Evolutionary conservation across 164 flowering plant genomes (phyloP), one percentile per base, ranked within the genome.

Genomic region (Magnolia kwangsiensis): DNA sequence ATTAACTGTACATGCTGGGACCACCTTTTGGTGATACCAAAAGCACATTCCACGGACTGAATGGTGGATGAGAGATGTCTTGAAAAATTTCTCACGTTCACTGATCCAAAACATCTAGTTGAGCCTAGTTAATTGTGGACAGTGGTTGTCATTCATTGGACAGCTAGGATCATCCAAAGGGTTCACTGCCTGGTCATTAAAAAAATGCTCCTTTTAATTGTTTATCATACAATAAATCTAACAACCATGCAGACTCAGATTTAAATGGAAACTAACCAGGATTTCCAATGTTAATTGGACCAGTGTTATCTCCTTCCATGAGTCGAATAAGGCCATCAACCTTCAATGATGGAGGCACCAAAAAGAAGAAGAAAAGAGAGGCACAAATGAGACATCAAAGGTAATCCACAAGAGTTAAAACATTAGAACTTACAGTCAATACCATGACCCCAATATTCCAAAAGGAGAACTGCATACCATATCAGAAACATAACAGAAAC

Each of bases 321-420:
- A 91, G 91, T 78, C 91, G 88, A 72, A 91, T 86, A 23, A 91
- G 92, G 67, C 96, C 96, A 84, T 91, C 92, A 80, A 91, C 96
- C 96, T 91, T 66, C 31, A 78, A 21, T 45, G 51, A 55, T 20
- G 13, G 29, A 50, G 45, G 29, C 29, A 37, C 45, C 8, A 72
- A 5, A 21, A 68, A 68, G 1, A 27, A 27, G 29, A 27, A 27
- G 29, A 27, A 27, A 27, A 27, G 29, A 27, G 29, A 63, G 45
- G 23, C 18, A 21, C 58, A 13, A 21, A 65, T 8, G 55, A 67
- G 29, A 24, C 45, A 37, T 37, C 45, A 37, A 75, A 63, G 50
- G 65, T 10, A 74, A 58, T 50, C 7, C 21, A 45, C 13, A 31
- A 29, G 3, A 6, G n/a, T 29, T 14, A 68, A 31, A 68, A 74